A percentile compares a stretch with the other conserved stretches of the same genome.
phyloP scores from a whole-genome alignment of 345 rosid genomes.

The Rhizophora apiculata region DNA sequence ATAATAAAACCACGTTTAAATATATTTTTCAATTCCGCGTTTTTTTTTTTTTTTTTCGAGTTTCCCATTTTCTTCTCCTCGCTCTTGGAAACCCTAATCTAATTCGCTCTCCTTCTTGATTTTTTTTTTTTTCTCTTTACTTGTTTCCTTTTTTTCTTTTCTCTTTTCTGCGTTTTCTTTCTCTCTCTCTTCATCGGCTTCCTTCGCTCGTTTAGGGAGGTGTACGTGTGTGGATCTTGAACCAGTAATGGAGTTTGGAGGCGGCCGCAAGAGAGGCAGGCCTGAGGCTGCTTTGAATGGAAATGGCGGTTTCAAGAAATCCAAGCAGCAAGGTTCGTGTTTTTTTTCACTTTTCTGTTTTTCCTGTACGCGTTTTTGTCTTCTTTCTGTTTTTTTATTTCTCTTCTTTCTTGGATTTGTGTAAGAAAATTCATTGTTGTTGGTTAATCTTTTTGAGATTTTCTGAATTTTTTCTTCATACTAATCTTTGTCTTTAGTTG shows the following conservation, averaged over 20 bases:
- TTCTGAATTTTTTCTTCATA: too few relatives aligned
- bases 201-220: neutral
- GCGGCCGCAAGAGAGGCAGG: conserved; percentile 41
- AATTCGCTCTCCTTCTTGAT: neutral
- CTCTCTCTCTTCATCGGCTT: too few relatives aligned
- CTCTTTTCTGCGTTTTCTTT: too few relatives aligned
- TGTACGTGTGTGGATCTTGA: neutral
- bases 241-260: conserved; percentile 19
- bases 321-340: conserved; percentile 48
- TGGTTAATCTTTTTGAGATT: too few relatives aligned
- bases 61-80: neutral
- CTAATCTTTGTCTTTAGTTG: too few relatives aligned
- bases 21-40: conserved; percentile 19
- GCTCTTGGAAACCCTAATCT: conserved; percentile 16
- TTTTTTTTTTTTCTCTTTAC: neutral
- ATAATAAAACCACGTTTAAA: conserved; percentile 10
- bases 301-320: conserved; percentile 73
- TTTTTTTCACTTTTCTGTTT: neutral
- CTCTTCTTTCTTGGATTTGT: too few relatives aligned
- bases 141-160: neutral
- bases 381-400: too few relatives aligned
- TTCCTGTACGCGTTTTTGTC: too few relatives aligned
- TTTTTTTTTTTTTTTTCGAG: too few relatives aligned
- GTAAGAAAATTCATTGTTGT: too few relatives aligned
- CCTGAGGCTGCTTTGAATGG: conserved; percentile 45